A percentile compares a stretch with the other conserved stretches of the same genome.
These are phyloP conservation scores for Blastocystis sp. DNA, from an alignment of 352 stramenopile genomes.

Conservation along the genomic window DNA sequence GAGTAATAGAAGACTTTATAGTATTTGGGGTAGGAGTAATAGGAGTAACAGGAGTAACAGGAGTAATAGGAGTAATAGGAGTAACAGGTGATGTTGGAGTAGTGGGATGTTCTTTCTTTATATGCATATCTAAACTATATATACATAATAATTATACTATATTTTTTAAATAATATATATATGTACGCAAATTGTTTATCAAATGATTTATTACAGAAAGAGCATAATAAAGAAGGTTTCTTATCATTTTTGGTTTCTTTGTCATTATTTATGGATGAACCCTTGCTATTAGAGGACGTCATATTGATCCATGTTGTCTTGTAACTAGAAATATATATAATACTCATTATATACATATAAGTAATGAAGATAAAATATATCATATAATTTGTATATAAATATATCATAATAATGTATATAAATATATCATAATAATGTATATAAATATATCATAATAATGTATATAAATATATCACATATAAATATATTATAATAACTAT, in stretches of 20 bases:
- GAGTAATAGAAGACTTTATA: background rate
- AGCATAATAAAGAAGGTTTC: slow-evolving; percentile 26
- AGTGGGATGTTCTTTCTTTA: slow-evolving; percentile 39
- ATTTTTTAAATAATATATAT: background rate
- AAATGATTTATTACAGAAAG: slow-evolving; percentile 40
- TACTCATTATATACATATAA: too few relatives aligned
- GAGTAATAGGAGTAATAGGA: too few relatives aligned
- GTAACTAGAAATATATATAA: too few relatives aligned
- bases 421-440: too few relatives aligned
- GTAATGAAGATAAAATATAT: slow-evolving; percentile 9
- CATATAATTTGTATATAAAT: background rate
- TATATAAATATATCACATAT: too few relatives aligned
- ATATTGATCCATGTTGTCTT: slow-evolving; percentile 38
- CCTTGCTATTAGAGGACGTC: slow-evolving; percentile 1
- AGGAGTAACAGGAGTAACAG: too few relatives aligned
- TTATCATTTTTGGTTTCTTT: slow-evolving; percentile 24
- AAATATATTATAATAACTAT: background rate
- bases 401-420: too few relatives aligned
- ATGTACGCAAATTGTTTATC: slow-evolving; percentile 39
- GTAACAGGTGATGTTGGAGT: background rate
- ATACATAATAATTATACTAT: too few relatives aligned
- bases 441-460: too few relatives aligned
- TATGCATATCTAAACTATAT: slow-evolving; percentile 35
- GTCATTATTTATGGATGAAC: slow-evolving; percentile 15
- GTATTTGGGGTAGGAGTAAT: background rate